Conservation (phyloP, 306 rosid species). For the Abrus pulchellus region DNA sequence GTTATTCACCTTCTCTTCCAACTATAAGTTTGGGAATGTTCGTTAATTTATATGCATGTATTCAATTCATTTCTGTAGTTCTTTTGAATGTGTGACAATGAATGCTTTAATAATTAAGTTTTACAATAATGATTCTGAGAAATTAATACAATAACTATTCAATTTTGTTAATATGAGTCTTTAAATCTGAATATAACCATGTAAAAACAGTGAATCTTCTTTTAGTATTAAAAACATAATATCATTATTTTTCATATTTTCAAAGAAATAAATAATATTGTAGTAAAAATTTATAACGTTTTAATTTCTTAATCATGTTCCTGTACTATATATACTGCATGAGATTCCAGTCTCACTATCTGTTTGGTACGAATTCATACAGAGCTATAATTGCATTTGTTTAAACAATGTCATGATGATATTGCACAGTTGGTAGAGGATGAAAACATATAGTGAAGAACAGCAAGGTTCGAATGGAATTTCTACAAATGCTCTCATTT, state of each 20-base stretch:
- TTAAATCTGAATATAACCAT: too few species aligned
- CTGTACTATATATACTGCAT: slow-evolving; percentile 21
- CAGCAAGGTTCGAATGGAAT: not conserved
- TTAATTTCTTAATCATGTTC: too few species aligned
- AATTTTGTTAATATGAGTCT: too few species aligned
- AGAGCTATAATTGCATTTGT: slow-evolving; percentile 51
- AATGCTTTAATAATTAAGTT: not conserved
- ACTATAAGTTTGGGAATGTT: not conserved
- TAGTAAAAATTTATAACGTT: too few species aligned
- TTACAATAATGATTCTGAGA: not conserved
- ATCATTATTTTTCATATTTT: too few species aligned
- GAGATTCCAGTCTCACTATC: not conserved
- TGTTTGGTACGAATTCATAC: slow-evolving; percentile 44
- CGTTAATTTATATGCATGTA: not conserved
- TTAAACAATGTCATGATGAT: slow-evolving; percentile 39
- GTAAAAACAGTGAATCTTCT: too few species aligned
- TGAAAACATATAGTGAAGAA: not conserved
- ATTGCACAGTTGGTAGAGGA: not conserved
- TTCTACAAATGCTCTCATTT: not conserved
- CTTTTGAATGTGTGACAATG: not conserved
- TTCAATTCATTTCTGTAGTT: not conserved
- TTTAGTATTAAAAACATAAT: too few species aligned
- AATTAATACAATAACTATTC: not conserved
- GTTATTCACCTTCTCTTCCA: not conserved
- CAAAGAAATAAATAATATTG: too few species aligned